Percentiles rank a stretch among this genome's conserved stretches.
Evolutionary conservation across 352 stramenopile species (phyloP).

Genomic region (Proteromonas lacertae): DNA sequence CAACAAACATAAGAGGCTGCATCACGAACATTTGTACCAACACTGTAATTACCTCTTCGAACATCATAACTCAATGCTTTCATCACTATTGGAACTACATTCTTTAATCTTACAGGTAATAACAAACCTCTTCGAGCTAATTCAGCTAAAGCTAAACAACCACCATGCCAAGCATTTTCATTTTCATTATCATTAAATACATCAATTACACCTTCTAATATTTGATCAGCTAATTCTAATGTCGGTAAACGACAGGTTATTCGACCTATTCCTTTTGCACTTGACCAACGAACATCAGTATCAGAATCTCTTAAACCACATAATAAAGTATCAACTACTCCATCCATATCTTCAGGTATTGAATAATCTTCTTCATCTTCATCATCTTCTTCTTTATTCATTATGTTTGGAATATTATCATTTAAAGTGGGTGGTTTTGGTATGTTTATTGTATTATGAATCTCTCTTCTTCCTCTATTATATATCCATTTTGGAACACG

Average conservation of each 20-base stretch:
- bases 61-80: constrained; percentile 66
- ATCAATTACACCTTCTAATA: constrained; percentile 68
- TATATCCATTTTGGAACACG: constrained; percentile 74
- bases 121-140: constrained; percentile 65
- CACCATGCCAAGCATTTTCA: constrained; percentile 77
- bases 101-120: constrained; percentile 44
- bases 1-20: constrained; percentile 89
- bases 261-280: constrained; percentile 83
- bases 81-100: constrained; percentile 59
- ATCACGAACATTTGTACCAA: constrained; percentile 81
- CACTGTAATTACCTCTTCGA: constrained; percentile 51
- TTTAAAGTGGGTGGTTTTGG: not conserved
- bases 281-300: constrained; percentile 89
- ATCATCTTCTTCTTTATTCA: constrained; percentile 2
- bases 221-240: constrained; percentile 72
- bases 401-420: not conserved
- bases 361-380: too few relatives aligned
- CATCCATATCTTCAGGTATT: constrained; percentile 3
- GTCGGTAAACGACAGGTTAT: constrained; percentile 65
- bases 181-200: constrained; percentile 55
- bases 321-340: constrained; percentile 18
- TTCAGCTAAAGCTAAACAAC: constrained; percentile 75
- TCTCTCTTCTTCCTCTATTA: constrained; percentile 43
- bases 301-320: too few relatives aligned
- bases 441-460: constrained; percentile 48